These are phyloP conservation scores for Phaeolepiota aurea DNA, from an alignment of 768 basidiomycete species.

Conservation along the genomic window DNA sequence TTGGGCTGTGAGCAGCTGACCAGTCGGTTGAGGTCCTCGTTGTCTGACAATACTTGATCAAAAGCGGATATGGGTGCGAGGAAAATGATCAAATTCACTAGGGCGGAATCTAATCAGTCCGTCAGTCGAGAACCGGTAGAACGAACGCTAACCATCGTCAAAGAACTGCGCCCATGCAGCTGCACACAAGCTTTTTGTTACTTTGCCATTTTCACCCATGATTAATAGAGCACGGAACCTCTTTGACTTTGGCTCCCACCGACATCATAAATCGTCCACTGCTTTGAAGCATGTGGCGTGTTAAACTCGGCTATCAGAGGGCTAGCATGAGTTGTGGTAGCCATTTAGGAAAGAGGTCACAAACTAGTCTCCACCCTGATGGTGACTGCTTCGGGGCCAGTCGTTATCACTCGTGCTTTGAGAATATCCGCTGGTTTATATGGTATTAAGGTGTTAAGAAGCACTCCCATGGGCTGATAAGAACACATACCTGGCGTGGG, in stretches of 20 bases:
- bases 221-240: too few relatives aligned
- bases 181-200: constrained; percentile 12
- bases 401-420: constrained; percentile 53
- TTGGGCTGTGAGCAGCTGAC: constrained; percentile 20
- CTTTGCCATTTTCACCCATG: too few relatives aligned
- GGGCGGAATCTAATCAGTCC: too few relatives aligned
- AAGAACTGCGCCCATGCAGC: constrained; percentile 67
- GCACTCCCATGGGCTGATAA: too few relatives aligned
- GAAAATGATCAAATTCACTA: constrained; percentile 61
- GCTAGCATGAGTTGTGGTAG: too few relatives aligned
- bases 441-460: neutral
- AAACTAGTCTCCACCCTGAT: constrained; percentile 33
- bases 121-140: too few relatives aligned
- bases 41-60: constrained; percentile 55
- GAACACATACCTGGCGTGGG: constrained; percentile 45
- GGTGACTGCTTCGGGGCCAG: constrained; percentile 57
- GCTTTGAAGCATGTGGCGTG: constrained; percentile 23
- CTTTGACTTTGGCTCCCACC: constrained; percentile 51
- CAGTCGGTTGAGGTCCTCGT: constrained; percentile 49
- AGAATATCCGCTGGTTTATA: constrained; percentile 46
- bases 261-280: constrained; percentile 64
- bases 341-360: too few relatives aligned
- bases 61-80: constrained; percentile 59
- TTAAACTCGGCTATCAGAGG: constrained; percentile 5
- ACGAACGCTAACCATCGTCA: constrained; percentile 40